phyloP scores from a whole-genome alignment of 441 rosid genomes.

The Dalechampia spathulata region DNA sequence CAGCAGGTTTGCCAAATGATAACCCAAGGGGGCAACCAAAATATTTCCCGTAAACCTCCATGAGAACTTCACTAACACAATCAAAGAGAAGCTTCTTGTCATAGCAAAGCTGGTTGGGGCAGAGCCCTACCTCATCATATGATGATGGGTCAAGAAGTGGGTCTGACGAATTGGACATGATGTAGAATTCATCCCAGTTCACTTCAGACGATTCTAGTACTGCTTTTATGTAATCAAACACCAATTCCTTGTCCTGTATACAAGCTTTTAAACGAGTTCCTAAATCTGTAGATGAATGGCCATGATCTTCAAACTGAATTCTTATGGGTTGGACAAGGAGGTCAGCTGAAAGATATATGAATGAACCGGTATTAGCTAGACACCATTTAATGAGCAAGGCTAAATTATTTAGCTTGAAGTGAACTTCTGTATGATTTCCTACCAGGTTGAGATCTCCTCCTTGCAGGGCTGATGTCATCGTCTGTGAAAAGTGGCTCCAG shows the following conservation, averaged over 20 bases:
- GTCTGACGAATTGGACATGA: conserved; percentile 55
- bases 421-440: conserved; percentile 15
- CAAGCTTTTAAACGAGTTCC: conserved; percentile 30
- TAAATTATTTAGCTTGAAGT: conserved; percentile 2
- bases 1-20: conserved; percentile 38
- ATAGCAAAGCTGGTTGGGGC: conserved; percentile 40
- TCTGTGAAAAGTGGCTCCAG: conserved; percentile 69
- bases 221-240: conserved; percentile 45
- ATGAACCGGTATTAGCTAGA: conserved; percentile 23
- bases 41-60: conserved; percentile 42
- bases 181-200: conserved; percentile 60
- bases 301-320: conserved; percentile 64
- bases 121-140: conserved; percentile 46
- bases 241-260: conserved; percentile 38
- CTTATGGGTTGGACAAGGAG: conserved; percentile 45
- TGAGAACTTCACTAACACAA: conserved; percentile 70
- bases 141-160: conserved; percentile 65
- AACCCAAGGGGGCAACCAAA: conserved; percentile 58
- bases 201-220: conserved; percentile 56
- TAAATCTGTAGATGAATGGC: conserved; percentile 25
- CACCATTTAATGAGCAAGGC: not conserved
- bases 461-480: conserved; percentile 68
- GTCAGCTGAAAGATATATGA: conserved; percentile 37
- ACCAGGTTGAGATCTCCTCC: conserved; percentile 52
- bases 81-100: conserved; percentile 64